Percentiles rank a stretch among this genome's conserved stretches.
These are phyloP conservation scores for Fusarium tricinctum DNA, from an alignment of 2,329 filamentous ascomycete species.

Conservation along the genomic window DNA sequence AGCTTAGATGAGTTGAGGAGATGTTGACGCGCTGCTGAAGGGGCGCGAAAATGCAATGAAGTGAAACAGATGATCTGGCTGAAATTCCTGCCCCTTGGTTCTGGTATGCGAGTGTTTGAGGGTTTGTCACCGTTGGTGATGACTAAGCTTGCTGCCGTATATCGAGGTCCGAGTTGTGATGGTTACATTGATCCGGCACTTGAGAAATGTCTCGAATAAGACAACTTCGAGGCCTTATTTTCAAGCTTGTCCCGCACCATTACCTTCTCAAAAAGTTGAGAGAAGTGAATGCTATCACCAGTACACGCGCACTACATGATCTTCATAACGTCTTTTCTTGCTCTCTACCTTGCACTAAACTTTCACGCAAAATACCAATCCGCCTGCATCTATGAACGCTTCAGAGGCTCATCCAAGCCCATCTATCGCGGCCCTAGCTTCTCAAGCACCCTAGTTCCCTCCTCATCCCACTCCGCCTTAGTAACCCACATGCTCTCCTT, in stretches of 20 bases:
- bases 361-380: conserved; percentile 40
- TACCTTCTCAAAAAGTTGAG: neutral
- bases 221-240: neutral
- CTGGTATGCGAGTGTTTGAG: conserved; percentile 24
- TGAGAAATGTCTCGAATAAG: neutral
- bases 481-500: conserved; percentile 99
- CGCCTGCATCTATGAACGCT: conserved; percentile 31
- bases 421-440: conserved; percentile 89
- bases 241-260: neutral
- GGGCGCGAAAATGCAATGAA: neutral
- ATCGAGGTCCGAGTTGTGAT: conserved; percentile 22
- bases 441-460: conserved; percentile 85
- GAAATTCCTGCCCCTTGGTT: conserved; percentile 26
- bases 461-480: conserved; percentile 96
- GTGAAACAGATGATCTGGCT: conserved; percentile 9
- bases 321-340: conserved; percentile 45
- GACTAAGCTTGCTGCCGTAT: conserved; percentile 32
- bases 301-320: neutral
- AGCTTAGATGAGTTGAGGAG: neutral
- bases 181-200: conserved; percentile 1
- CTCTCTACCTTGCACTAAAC: conserved; percentile 43
- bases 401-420: conserved; percentile 1
- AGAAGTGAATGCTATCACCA: neutral
- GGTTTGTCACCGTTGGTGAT: conserved; percentile 17
- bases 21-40: conserved; percentile 5